Conservation (phyloP, 208 protist genomes). For the Blechomonas ayalai region DNA sequence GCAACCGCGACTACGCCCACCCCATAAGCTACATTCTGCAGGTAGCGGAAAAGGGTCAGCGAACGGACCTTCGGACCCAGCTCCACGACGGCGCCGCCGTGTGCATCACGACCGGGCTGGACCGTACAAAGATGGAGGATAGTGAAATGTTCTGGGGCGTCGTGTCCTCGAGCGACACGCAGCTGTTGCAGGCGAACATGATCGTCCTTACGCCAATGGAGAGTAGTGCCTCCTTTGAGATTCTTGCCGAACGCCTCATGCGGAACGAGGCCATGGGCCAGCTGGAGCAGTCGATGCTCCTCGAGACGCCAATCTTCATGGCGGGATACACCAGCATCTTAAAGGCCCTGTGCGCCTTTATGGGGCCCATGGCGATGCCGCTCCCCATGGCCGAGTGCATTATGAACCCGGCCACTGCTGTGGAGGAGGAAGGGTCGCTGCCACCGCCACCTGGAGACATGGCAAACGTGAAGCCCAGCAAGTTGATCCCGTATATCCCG, state of each 20-base stretch:
- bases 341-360: conserved; percentile 61
- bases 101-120: conserved; percentile 66
- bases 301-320: conserved; percentile 81
- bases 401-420: conserved; percentile 26
- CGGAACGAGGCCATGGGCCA: conserved; percentile 56
- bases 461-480: not conserved
- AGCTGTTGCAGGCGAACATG: conserved; percentile 37
- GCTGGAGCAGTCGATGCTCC: conserved; percentile 44
- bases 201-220: conserved; percentile 67
- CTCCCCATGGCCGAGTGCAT: conserved; percentile 55
- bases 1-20: conserved; percentile 62
- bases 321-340: conserved; percentile 77
- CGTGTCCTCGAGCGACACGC: conserved; percentile 53
- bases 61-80: conserved; percentile 30
- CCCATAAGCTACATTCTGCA: conserved; percentile 71
- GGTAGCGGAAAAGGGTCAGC: conserved; percentile 46
- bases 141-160: conserved; percentile 84
- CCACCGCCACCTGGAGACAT: no score
- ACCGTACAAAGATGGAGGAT: conserved; percentile 23
- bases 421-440: conserved; percentile 1
- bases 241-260: conserved; percentile 43
- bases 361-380: conserved; percentile 79
- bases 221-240: conserved; percentile 35
- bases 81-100: conserved; percentile 71
- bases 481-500: conserved; percentile 65